Evolutionary conservation across 2,329 filamentous ascomycete species (phyloP).

Genomic region (Lachnellula occidentalis): DNA sequence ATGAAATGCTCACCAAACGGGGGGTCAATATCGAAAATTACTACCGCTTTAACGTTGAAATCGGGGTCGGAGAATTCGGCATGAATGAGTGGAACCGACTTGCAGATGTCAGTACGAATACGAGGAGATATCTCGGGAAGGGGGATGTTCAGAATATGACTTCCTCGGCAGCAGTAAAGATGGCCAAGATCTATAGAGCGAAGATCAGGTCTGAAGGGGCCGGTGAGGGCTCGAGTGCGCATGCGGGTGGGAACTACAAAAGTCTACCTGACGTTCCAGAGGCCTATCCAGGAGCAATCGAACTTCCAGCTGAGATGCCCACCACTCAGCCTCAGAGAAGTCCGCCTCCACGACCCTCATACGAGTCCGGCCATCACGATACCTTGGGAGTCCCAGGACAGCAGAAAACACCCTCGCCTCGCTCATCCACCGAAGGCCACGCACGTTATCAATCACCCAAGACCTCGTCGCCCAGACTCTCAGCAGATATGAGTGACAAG

Average conservation of each 20-base stretch:
- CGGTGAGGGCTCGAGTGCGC: background rate
- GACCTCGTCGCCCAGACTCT: conserved; percentile 35
- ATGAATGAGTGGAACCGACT: conserved; percentile 98
- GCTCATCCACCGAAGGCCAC: conserved; percentile 18
- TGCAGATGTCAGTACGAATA: conserved; percentile 92
- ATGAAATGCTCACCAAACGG: conserved; percentile 69
- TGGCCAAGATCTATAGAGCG: conserved; percentile 77
- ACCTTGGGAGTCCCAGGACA: conserved; percentile 22
- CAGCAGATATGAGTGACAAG: conserved; percentile 37
- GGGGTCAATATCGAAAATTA: conserved; percentile 86
- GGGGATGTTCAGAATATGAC: conserved; percentile 72
- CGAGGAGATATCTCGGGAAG: conserved; percentile 73
- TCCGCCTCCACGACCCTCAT: conserved; percentile 29
- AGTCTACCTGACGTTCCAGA: conserved; percentile 32
- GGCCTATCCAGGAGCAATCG: conserved; percentile 38
- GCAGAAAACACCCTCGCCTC: conserved; percentile 30
- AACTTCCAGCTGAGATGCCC: conserved; percentile 53
- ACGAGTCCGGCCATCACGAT: conserved; percentile 29
- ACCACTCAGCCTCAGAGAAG: conserved; percentile 11
- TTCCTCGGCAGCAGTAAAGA: conserved; percentile 67
- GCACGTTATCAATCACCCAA: conserved; percentile 35
- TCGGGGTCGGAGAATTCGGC: conserved; percentile 92
- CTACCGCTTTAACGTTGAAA: conserved; percentile 92
- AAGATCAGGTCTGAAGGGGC: conserved; percentile 38
- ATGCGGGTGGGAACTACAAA: conserved; percentile 11